Evolutionary conservation across 768 basidiomycete species (phyloP).

Genomic region (Guyanaporus albipodus): DNA sequence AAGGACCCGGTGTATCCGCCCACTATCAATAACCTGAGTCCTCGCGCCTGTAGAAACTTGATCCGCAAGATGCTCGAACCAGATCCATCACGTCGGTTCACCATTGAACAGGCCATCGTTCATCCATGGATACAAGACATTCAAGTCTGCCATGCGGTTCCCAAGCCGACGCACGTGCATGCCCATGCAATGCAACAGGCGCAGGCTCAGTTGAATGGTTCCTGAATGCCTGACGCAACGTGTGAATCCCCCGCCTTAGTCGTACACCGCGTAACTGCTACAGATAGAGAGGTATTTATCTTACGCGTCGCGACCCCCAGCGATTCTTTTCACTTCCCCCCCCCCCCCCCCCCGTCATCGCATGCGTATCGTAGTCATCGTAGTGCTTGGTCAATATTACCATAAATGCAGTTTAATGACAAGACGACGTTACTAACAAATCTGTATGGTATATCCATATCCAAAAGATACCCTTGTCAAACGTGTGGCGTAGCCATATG

Average conservation of each 20-base stretch:
- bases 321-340: too few species aligned
- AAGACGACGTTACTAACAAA: background rate
- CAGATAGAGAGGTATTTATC: too few species aligned
- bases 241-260: too few species aligned
- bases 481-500: too few species aligned
- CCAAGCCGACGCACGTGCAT: constrained; percentile 69
- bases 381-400: constrained; percentile 19
- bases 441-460: constrained; percentile 9
- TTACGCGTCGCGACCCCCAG: too few species aligned
- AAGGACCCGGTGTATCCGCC: constrained; percentile 39
- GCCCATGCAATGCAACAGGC: constrained; percentile 60
- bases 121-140: constrained; percentile 79
- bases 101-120: constrained; percentile 77
- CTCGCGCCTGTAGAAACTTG: constrained; percentile 76
- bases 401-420: background rate
- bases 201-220: constrained; percentile 38
- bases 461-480: too few species aligned
- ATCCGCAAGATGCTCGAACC: constrained; percentile 96
- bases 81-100: constrained; percentile 69
- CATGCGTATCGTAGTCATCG: constrained; percentile 20
- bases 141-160: constrained; percentile 72
- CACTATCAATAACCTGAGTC: constrained; percentile 86
- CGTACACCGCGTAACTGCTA: too few species aligned
- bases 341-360: too few species aligned
- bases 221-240: too few species aligned